phyloP scores from a whole-genome alignment of 345 rosid genomes.

The Sonneratia alba region DNA sequence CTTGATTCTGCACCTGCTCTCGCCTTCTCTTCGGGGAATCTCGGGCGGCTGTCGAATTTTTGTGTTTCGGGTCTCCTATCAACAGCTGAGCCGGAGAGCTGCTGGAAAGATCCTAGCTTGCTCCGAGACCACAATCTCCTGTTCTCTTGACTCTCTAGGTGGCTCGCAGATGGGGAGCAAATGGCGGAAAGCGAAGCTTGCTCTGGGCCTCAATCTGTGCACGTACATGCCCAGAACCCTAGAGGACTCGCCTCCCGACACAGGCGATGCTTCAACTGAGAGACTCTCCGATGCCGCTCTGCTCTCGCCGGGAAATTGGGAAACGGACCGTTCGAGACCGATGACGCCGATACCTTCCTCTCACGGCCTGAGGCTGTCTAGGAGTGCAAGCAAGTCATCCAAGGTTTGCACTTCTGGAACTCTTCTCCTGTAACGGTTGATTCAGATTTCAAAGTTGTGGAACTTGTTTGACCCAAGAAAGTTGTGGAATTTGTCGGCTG shows the following conservation, averaged over 20 bases:
- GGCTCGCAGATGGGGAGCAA: slow-evolving; percentile 49
- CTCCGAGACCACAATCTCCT: not conserved
- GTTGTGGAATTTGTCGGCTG: not conserved
- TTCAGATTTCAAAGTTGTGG: not conserved
- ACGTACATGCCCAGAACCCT: slow-evolving; percentile 53
- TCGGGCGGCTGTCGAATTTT: not conserved
- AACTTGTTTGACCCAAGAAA: not conserved
- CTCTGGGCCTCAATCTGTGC: slow-evolving; percentile 63
- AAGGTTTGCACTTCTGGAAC: slow-evolving; percentile 40
- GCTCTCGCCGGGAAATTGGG: slow-evolving; percentile 59
- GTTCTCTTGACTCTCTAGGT: slow-evolving; percentile 4
- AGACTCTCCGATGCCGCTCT: slow-evolving; percentile 76
- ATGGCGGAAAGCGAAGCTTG: slow-evolving; percentile 80
- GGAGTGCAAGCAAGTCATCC: slow-evolving; percentile 70
- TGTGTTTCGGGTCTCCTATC: not conserved
- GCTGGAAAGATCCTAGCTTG: not conserved
- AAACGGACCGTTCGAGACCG: slow-evolving; percentile 31
- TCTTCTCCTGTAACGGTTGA: slow-evolving; percentile 4
- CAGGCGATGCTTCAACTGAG: slow-evolving; percentile 35
- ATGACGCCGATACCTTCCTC: slow-evolving; percentile 81
- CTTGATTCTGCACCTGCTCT: not conserved
- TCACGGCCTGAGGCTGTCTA: slow-evolving; percentile 48
- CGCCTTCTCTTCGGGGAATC: not conserved
- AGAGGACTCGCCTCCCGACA: slow-evolving; percentile 34
- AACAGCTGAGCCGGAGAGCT: not conserved